Percentiles rank a stretch among this genome's conserved stretches.
Evolutionary conservation across 805 yeast species (phyloP).

Genomic region (Candida taoyuanica): DNA sequence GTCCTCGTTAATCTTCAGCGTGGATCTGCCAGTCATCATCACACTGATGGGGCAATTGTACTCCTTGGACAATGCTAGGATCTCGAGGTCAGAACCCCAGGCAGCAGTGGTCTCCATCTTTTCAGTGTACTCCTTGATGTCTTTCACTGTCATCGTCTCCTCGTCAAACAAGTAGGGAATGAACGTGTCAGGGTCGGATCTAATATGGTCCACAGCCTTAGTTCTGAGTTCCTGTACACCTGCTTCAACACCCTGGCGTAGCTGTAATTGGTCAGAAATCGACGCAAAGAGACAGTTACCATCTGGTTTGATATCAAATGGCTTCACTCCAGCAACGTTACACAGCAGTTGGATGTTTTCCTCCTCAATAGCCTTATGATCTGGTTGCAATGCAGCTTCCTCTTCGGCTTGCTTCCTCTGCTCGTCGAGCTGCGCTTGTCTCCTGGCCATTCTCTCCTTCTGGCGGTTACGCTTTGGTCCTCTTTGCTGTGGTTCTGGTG

Average conservation of each 20-base stretch:
- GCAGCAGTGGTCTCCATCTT: constrained; percentile 72
- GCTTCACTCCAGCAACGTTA: constrained; percentile 40
- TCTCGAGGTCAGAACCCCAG: constrained; percentile 97
- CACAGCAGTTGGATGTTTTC: constrained; percentile 58
- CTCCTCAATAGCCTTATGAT: constrained; percentile 66
- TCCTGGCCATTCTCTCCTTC: constrained; percentile 72
- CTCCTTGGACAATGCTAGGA: constrained; percentile 72
- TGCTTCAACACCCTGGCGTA: constrained; percentile 40
- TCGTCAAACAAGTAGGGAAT: constrained; percentile 84
- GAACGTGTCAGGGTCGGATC: constrained; percentile 61
- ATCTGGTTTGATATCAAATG: constrained; percentile 77
- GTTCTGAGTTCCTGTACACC: constrained; percentile 54
- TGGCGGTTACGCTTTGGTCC: constrained; percentile 67
- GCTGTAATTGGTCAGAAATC: constrained; percentile 66
- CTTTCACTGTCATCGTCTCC: constrained; percentile 54
- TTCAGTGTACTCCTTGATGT: constrained; percentile 62
- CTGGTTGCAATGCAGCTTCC: constrained; percentile 66
- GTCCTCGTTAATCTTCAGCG: constrained; percentile 57
- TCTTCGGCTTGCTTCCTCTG: constrained; percentile 61
- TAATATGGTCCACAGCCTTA: constrained; percentile 62
- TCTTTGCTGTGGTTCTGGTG: constrained; percentile 29
- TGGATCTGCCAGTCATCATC: constrained; percentile 71
- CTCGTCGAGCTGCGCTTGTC: constrained; percentile 64
- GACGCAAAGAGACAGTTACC: constrained; percentile 94
- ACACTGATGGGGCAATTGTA: constrained; percentile 72